A percentile compares a stretch with the other conserved stretches of the same genome.
These are phyloP conservation scores for Ophiostoma sp. DNA, from an alignment of 2,329 filamentous ascomycete species.

Conservation along the genomic window DNA sequence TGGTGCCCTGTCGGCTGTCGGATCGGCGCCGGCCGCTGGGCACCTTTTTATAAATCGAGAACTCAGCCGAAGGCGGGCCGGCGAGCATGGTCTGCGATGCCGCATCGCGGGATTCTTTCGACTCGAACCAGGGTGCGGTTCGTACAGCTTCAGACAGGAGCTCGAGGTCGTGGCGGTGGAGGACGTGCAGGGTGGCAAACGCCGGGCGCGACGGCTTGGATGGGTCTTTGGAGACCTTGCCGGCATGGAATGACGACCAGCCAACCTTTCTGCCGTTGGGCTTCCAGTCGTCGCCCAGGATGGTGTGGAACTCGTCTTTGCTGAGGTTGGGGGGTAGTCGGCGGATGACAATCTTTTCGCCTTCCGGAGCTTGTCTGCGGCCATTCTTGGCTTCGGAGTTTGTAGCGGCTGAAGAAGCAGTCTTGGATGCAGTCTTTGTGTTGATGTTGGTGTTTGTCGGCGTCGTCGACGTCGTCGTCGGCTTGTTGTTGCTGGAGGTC, in stretches of 20 bases:
- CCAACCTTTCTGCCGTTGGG: constrained; percentile 75
- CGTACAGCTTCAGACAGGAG: constrained; percentile 67
- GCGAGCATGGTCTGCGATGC: constrained; percentile 66
- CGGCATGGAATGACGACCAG: constrained; percentile 63
- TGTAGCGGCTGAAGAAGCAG: background rate
- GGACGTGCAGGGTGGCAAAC: constrained; percentile 75
- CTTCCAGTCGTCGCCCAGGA: constrained; percentile 77
- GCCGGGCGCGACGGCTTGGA: constrained; percentile 79
- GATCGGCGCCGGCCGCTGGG: constrained; percentile 63
- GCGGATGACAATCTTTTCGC: constrained; percentile 79
- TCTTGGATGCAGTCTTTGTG: background rate
- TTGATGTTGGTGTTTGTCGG: background rate
- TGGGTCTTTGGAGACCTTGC: constrained; percentile 77
- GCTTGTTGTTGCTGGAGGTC: constrained; percentile 26
- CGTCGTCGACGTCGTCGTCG: background rate
- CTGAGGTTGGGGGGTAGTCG: constrained; percentile 83
- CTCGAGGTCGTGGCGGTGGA: constrained; percentile 62
- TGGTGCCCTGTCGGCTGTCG: constrained; percentile 85
- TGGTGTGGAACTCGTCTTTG: constrained; percentile 65
- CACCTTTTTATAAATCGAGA: constrained; percentile 76
- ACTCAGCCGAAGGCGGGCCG: constrained; percentile 74
- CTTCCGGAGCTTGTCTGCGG: constrained; percentile 38
- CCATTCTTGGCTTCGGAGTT: background rate
- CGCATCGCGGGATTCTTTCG: constrained; percentile 69
- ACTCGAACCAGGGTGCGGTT: constrained; percentile 68